Conservation (phyloP, 805 yeast genomes). For the Saccharomycopsis fodiens region DNA sequence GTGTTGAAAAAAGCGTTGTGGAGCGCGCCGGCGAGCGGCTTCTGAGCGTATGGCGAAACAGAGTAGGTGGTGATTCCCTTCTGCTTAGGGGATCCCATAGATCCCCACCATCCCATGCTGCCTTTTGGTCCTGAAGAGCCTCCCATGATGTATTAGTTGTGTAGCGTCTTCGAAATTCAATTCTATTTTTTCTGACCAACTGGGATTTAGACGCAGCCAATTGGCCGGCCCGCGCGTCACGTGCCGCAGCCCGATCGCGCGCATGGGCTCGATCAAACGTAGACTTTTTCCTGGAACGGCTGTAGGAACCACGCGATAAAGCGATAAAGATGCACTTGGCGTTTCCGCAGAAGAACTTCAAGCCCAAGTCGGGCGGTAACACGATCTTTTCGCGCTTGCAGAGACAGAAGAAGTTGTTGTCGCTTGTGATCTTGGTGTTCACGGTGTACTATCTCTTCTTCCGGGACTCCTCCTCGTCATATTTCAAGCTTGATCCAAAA, state of each 20-base stretch:
- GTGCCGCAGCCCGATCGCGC: not conserved
- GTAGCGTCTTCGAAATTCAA: not conserved
- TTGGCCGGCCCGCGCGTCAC: not conserved
- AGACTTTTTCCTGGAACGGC: too few relatives aligned
- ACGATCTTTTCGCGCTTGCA: conserved; percentile 10
- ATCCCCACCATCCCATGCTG: conserved; percentile 98
- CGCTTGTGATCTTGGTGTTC: conserved; percentile 9
- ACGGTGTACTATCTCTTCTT: conserved; percentile 14
- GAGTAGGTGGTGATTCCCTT: conserved; percentile 82
- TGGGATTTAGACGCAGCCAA: not conserved
- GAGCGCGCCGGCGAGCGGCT: conserved; percentile 80
- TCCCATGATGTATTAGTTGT: conserved; percentile 40
- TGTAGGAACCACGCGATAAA: not conserved
- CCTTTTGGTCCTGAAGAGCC: conserved; percentile 64
- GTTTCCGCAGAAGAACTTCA: conserved; percentile 19
- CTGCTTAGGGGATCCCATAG: conserved; percentile 76
- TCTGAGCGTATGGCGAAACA: conserved; percentile 89
- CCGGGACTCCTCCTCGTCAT: conserved; percentile 10
- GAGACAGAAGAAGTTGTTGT: conserved; percentile 12
- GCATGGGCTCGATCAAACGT: not conserved
- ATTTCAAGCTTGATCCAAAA: conserved; percentile 11
- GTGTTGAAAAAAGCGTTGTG: conserved; percentile 86
- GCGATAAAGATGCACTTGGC: conserved; percentile 20
- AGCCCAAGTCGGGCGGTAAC: conserved; percentile 16
- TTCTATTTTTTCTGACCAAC: too few relatives aligned